Evolutionary conservation across 805 yeast species (phyloP), one percentile per base, ranked within the genome.

Genomic region (Pichia pseudocactophila): DNA sequence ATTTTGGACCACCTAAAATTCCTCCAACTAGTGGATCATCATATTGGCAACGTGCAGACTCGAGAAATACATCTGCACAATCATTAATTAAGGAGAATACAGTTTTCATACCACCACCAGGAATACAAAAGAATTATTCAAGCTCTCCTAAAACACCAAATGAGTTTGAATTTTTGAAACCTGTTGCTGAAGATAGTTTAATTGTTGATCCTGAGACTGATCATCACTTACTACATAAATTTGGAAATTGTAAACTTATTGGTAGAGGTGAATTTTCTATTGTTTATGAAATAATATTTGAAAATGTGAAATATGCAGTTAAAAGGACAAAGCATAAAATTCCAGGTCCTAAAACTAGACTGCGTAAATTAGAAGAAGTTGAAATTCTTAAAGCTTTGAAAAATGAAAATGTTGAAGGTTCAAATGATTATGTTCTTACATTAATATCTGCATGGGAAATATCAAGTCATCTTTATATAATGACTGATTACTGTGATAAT

Each of bases 401-500:
- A 41, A 15, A 39, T 6, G 48, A 44, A 30, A 39, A 37, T 22
- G 49, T 45, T 8, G 37, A 39, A 26, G 67, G 64, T 46, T 71
- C 68, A 22, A 43, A 46, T 11, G 84, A 78, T 42, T 92, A 85
- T 57, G 75, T 92, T 31, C 74, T 92, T 36, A 78, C 78, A 49
- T 77, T 85, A 50, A 73, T 86, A 15, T 88, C 86, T 57, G 85
- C 83, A 26, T 90, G 97, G 96, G 94, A 85, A 50, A 70, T 69
- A 56, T 73, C 78, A 55, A 76, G 77, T 36, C 78, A 79, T 50
- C 75, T 82, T 50, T 92, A 90, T 59, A 86, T 92, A 31, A 85
- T 88, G 92, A 87, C 96, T 3, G 97, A 90, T 52, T 89, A 68
- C 61, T 92, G 96, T 64, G 97, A 89, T 55, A 64, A 89, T 57